Evolutionary conservation across 176 grass and related monocot genomes (phyloP), one percentile per base, ranked within the genome.

Genomic region (Calamus simplicifolius): DNA sequence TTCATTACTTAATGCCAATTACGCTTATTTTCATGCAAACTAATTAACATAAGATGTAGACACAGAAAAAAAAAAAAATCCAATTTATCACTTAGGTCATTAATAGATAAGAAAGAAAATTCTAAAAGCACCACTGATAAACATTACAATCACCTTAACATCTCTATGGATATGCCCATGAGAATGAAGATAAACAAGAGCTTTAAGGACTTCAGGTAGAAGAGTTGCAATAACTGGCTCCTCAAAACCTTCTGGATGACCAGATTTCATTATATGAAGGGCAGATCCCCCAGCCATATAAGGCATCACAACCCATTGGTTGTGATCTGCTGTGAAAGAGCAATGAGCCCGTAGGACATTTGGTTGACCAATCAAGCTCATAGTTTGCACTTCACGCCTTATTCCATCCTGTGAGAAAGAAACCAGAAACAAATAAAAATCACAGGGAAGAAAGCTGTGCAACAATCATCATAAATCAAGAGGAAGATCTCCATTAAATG

Each of bases 241-340:
- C 51, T 98, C 94, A 73, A 98, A 98, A 18, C 94, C 94, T 29
- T 98, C 94, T 61, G 87, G 79, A 81, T 82, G 89, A 54, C 77
- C 73, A 76, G 73, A 88, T 85, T 98, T 92, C 76, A 98, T 98
- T 59, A 98, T 92, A 61, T 98, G 88, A 56, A 98, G 76, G 31
- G 85, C 88, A 6, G 94, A 98, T 52, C 94, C 94, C 53, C 84
- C 88, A 57, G 79, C 79, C 88, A 98, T 92, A 61, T 83, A 98
- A 73, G 94, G 94, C 94, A 92, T 98, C 48, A 98, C 71, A 76
- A 98, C 94, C 94, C 94, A 98, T 65, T 92, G 85, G 35, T 79
- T 69, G 31, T 85, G 81, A 23, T 58, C 84, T 70, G 78, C 70
- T 69, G 87, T 88, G 76, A 93, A 92, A 25, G 94, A 98, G 68